phyloP scores from a whole-genome alignment of 1,139 yeast species.

The Suhomyces atakaporum region DNA sequence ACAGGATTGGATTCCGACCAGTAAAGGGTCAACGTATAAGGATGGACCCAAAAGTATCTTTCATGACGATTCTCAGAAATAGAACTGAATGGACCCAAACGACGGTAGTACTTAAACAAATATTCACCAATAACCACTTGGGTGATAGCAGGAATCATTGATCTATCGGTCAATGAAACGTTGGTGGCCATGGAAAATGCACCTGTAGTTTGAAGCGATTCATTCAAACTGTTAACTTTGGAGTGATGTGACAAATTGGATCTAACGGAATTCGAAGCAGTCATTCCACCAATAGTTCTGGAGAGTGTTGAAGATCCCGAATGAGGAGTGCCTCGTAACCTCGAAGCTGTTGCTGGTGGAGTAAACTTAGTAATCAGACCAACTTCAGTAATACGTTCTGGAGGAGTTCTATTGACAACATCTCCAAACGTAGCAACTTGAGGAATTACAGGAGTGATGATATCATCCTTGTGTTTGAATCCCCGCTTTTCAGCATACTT shows the following conservation, averaged over 20 bases:
- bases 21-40: slow-evolving; percentile 84
- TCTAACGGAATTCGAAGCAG: slow-evolving; percentile 29
- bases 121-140: slow-evolving; percentile 94
- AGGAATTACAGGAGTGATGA: slow-evolving; percentile 19
- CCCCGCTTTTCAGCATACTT: slow-evolving; percentile 54
- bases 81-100: slow-evolving; percentile 71
- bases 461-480: slow-evolving; percentile 30
- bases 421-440: slow-evolving; percentile 14
- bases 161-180: slow-evolving; percentile 68
- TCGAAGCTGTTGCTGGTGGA: slow-evolving; percentile 18
- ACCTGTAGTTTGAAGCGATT: slow-evolving; percentile 37
- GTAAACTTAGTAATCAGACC: slow-evolving; percentile 14
- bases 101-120: slow-evolving; percentile 81
- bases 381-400: slow-evolving; percentile 10
- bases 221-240: slow-evolving; percentile 26
- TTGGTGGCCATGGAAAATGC: slow-evolving; percentile 64
- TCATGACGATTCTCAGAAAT: slow-evolving; percentile 84
- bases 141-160: slow-evolving; percentile 84
- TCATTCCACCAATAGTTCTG: slow-evolving; percentile 15
- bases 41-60: slow-evolving; percentile 95
- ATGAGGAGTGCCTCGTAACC: slow-evolving; percentile 18
- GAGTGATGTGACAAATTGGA: slow-evolving; percentile 39
- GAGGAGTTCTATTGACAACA: slow-evolving; percentile 11
- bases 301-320: slow-evolving; percentile 14
- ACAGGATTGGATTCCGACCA: slow-evolving; percentile 90